Conservation (phyloP, 208 protist species). For the Acanthamoeba royreba region DNA sequence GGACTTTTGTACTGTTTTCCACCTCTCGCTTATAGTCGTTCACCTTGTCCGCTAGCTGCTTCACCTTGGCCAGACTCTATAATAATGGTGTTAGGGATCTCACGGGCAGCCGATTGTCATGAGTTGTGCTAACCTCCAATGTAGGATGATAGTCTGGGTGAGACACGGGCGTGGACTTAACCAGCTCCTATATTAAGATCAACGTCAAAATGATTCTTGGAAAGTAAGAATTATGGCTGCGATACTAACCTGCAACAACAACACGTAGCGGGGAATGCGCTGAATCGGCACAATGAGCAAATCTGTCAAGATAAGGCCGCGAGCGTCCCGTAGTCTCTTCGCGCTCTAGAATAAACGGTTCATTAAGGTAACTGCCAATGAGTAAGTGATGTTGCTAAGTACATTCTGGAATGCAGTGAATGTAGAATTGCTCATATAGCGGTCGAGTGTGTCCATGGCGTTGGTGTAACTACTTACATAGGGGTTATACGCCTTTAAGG, state of each 20-base stretch:
- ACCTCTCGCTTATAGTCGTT: conserved; percentile 10
- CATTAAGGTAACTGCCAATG: too few relatives aligned
- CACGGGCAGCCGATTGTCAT: too few relatives aligned
- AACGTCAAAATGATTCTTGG: neutral
- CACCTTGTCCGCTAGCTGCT: conserved; percentile 1
- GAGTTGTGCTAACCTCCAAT: neutral
- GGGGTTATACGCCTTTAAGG: neutral
- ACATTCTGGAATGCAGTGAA: neutral
- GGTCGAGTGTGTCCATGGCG: neutral
- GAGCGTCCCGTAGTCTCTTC: neutral
- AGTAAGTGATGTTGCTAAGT: too few relatives aligned
- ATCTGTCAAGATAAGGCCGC: neutral
- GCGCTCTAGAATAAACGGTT: neutral
- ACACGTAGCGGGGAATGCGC: neutral
- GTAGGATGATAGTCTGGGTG: neutral
- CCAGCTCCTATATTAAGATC: neutral
- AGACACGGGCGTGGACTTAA: neutral
- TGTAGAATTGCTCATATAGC: neutral
- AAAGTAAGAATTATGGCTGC: too few relatives aligned
- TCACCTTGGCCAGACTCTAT: conserved; percentile 10
- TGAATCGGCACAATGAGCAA: neutral
- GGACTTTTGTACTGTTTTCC: neutral
- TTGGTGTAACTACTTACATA: conserved; percentile 7
- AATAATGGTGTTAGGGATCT: too few relatives aligned
- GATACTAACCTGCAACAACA: neutral